These are phyloP conservation scores for Hyaloscypha finlandica DNA, from an alignment of 495 filamentous ascomycete species.

Conservation along the genomic window DNA sequence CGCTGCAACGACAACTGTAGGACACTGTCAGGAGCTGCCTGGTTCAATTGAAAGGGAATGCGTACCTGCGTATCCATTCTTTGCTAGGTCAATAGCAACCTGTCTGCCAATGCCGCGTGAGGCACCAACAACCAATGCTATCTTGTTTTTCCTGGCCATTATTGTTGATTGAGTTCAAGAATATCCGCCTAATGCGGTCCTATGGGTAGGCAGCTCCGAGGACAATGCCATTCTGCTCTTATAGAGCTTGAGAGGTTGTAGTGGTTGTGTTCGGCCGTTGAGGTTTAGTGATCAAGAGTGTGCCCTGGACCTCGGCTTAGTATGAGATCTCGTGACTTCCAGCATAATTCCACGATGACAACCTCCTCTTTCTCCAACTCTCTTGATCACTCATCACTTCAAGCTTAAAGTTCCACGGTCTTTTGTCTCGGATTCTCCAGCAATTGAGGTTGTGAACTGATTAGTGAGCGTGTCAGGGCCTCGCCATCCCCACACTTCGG, in stretches of 20 bases:
- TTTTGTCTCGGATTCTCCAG: slow-evolving; percentile 57
- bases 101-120: slow-evolving; percentile 80
- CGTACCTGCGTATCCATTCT: slow-evolving; percentile 68
- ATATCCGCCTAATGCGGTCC: not conserved
- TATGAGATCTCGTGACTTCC: not conserved
- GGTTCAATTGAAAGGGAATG: not conserved
- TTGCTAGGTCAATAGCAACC: slow-evolving; percentile 73
- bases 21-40: not conserved
- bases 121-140: slow-evolving; percentile 72
- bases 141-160: slow-evolving; percentile 34
- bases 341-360: not conserved
- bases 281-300: slow-evolving; percentile 19
- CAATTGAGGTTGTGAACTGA: slow-evolving; percentile 62
- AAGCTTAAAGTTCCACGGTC: slow-evolving; percentile 6
- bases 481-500: too few species aligned
- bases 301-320: slow-evolving; percentile 11
- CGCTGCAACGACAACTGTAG: slow-evolving; percentile 75
- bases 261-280: not conserved
- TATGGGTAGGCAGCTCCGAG: not conserved
- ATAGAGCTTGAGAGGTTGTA: not conserved
- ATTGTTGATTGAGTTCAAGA: slow-evolving; percentile 11
- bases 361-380: not conserved
- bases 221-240: not conserved
- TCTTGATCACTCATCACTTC: slow-evolving; percentile 1
- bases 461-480: slow-evolving; percentile 51